Conservation (phyloP, 1,284 basidiomycete species). For the Papiliotrema fonsecae region DNA sequence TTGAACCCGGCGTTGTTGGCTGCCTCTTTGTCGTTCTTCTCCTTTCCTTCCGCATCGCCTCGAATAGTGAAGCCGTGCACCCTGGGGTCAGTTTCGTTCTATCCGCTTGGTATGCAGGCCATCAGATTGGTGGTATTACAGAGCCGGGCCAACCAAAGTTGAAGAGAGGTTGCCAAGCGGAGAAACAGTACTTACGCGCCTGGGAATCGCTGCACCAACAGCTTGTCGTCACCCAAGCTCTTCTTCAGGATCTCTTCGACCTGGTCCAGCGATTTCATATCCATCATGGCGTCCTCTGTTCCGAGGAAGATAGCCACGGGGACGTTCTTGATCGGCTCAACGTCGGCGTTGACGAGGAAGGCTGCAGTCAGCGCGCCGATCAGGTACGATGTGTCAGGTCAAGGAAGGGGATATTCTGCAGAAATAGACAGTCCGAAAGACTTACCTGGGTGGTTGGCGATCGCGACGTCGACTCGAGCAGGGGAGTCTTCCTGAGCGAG, state of each 20-base stretch:
- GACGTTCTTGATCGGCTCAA: constrained; percentile 50
- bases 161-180: too few species aligned
- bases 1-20: constrained; percentile 53
- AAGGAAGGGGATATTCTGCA: not conserved
- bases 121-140: too few species aligned
- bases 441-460: constrained; percentile 57
- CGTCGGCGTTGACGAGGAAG: constrained; percentile 56
- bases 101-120: too few species aligned
- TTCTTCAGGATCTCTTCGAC: constrained; percentile 54
- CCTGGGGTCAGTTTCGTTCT: too few species aligned
- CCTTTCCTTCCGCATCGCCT: constrained; percentile 42
- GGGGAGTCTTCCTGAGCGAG: constrained; percentile 60
- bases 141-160: too few species aligned
- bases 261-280: constrained; percentile 21
- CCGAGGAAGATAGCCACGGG: constrained; percentile 44
- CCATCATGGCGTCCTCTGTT: constrained; percentile 33
- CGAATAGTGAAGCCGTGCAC: constrained; percentile 60
- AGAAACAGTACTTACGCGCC: constrained; percentile 8
- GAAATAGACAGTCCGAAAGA: not conserved
- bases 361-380: constrained; percentile 48
- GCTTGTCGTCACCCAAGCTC: constrained; percentile 53
- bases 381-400: too few species aligned
- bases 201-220: constrained; percentile 53
- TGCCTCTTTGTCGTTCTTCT: constrained; percentile 57
- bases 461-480: constrained; percentile 61